These are phyloP conservation scores for Meyerozyma carpophila DNA, from an alignment of 1,139 yeast genomes.

Conservation along the genomic window DNA sequence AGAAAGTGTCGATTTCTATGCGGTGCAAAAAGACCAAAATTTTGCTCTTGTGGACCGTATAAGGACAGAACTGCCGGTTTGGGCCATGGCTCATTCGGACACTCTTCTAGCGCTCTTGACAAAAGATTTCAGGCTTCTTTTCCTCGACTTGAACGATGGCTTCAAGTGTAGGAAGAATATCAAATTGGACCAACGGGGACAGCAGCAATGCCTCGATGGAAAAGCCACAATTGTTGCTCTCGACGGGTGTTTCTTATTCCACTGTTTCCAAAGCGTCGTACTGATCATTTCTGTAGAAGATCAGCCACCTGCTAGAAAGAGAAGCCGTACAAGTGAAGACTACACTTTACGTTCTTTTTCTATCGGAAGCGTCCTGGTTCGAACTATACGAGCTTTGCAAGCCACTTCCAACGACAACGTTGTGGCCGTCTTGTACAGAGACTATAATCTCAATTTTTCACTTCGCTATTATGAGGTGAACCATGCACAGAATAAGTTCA, in stretches of 20 bases:
- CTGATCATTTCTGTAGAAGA: conserved; percentile 16
- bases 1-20: background rate
- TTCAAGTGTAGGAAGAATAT: conserved; percentile 1
- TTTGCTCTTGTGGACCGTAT: background rate
- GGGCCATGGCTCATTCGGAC: background rate
- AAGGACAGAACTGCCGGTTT: background rate
- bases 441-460: conserved; percentile 27
- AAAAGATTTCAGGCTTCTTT: background rate
- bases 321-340: conserved; percentile 1
- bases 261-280: conserved; percentile 25
- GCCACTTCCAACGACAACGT: conserved; percentile 15
- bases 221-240: conserved; percentile 18
- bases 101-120: background rate
- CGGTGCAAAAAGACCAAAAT: background rate
- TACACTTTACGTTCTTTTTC: conserved; percentile 12
- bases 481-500: conserved; percentile 1
- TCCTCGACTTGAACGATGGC: background rate
- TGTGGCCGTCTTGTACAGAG: conserved; percentile 32
- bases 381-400: conserved; percentile 14
- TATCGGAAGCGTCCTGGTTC: conserved; percentile 27
- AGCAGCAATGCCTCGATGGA: conserved; percentile 23
- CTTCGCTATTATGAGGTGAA: conserved; percentile 24
- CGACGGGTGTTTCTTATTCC: conserved; percentile 17
- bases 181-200: conserved; percentile 21
- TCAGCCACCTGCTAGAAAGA: conserved; percentile 2